phyloP scores from a whole-genome alignment of 176 grass and related monocot genomes.

The Oryza officinalis region DNA sequence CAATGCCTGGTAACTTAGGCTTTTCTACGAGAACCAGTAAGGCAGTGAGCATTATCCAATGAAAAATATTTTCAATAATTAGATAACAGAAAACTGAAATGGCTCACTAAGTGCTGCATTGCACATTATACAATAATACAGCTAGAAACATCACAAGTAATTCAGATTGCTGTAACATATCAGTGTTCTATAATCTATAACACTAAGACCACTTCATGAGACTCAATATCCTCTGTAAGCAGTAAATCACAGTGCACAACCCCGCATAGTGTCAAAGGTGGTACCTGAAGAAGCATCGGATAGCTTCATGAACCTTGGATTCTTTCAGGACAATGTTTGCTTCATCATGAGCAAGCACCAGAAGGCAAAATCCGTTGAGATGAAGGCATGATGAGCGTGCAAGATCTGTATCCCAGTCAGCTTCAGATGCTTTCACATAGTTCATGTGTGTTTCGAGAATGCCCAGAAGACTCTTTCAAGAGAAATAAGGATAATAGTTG shows the following conservation, averaged over 20 bases:
- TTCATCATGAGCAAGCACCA: constrained; percentile 70
- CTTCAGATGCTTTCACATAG: constrained; percentile 53
- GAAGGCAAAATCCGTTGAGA: constrained; percentile 89
- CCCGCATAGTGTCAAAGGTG: neutral
- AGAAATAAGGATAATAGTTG: constrained; percentile 22
- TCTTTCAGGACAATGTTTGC: constrained; percentile 71
- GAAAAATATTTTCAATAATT: neutral
- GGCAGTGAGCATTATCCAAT: neutral
- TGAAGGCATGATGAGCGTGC: constrained; percentile 65
- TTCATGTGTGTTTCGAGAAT: constrained; percentile 70
- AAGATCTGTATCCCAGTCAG: constrained; percentile 45
- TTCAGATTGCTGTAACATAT: neutral
- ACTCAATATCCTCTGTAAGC: constrained; percentile 7
- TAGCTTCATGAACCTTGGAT: constrained; percentile 74
- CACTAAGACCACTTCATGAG: constrained; percentile 9
- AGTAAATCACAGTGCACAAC: neutral
- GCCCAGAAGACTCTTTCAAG: constrained; percentile 66
- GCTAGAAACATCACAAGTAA: constrained; percentile 25
- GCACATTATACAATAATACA: neutral
- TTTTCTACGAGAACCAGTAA: neutral
- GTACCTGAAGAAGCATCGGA: constrained; percentile 93
- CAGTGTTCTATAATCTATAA: neutral
- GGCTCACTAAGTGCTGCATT: neutral
- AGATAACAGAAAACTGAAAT: neutral
- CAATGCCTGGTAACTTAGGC: neutral